Evolutionary conservation across 108 stramenopile genomes (phyloP).

Genomic region (Craspedostauros australis): DNA sequence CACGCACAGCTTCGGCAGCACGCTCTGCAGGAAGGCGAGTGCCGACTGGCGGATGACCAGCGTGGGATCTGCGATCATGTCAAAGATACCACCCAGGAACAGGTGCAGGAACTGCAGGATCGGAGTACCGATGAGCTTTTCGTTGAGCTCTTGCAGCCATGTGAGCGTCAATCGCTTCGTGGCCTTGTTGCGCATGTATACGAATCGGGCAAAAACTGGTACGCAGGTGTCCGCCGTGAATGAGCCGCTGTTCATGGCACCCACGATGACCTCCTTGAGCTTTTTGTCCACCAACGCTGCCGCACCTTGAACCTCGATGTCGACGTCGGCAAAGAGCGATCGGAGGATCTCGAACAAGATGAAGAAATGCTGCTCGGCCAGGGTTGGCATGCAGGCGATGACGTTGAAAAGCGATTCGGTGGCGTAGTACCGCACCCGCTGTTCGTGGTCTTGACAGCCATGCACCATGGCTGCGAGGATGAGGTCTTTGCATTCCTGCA

Average conservation of each 20-base stretch:
- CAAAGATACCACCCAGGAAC: conserved; percentile 77
- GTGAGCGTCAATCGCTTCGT: conserved; percentile 79
- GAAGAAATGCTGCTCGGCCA: conserved; percentile 84
- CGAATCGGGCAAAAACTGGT: conserved; percentile 82
- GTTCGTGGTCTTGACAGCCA: conserved; percentile 84
- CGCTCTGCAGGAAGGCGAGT: conserved; percentile 72
- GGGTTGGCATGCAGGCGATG: conserved; percentile 68
- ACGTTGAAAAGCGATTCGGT: conserved; percentile 84
- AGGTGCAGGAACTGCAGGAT: conserved; percentile 78
- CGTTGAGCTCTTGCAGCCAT: conserved; percentile 77
- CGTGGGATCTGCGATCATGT: conserved; percentile 84
- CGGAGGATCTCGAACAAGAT: conserved; percentile 83
- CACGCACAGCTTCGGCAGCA: conserved; percentile 73
- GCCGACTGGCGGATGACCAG: conserved; percentile 76
- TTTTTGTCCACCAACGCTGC: conserved; percentile 79
- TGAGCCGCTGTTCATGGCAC: conserved; percentile 68
- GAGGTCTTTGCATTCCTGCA: conserved; percentile 57
- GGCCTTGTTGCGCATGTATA: conserved; percentile 84
- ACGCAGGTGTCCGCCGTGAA: conserved; percentile 80
- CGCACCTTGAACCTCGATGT: conserved; percentile 70
- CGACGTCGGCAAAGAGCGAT: conserved; percentile 76
- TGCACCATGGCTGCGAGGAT: conserved; percentile 84
- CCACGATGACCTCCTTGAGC: conserved; percentile 76
- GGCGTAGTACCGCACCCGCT: conserved; percentile 85
- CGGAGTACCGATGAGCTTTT: conserved; percentile 79